Evolutionary conservation across 495 filamentous ascomycete genomes (phyloP), one percentile per base, ranked within the genome.

Genomic region (Penicillium flavigenum): DNA sequence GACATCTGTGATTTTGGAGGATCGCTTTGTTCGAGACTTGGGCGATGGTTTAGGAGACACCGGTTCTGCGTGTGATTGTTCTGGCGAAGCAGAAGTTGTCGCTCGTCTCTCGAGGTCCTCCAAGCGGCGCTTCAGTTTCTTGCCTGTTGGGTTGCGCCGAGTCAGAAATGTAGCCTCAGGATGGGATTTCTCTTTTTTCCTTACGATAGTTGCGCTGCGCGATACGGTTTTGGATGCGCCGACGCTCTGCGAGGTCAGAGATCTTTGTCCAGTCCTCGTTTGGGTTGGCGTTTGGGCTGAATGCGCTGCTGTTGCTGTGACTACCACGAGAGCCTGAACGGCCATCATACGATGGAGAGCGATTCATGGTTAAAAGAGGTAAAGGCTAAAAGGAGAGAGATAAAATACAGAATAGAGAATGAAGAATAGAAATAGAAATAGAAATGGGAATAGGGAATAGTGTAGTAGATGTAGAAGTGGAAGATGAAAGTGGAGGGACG

Each of bases 241-340:
- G 81, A 62, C 93, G 85, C 77, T 97, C 93, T 52, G 93, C 93
- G 42, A 97, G 83, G 70, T 98, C 93, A 44, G 94, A 96, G 74
- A 98, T 96, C 84, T 98, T 94, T 67, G 93, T 98, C 93, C 93
- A 98, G 78, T 98, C 93, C 75, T 98, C 93, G 63, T 96, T 92
- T 54, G 94, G 92, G 73, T 97, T 94, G 63, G 94, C 95, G 58
- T 89, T 94, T 62, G 88, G 88, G 77, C 92, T 96, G 83, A 97
- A 97, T 60, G 95, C 94, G 72, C 91, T 96, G 77, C 92, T 95
- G 44, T 91, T 95, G 60, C 84, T 86, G 68, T 91, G 87, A 54
- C 68, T 80, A 17, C 82, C 79, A 61, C 86, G 84, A 43, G 89
- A 72, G 57, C 67, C 65, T 49, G 75, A 65, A 34, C 70, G 67